Base-by-base conservation (phyloP, 805 yeast species). In the Tetrapisispora namnaoensis region DNA sequence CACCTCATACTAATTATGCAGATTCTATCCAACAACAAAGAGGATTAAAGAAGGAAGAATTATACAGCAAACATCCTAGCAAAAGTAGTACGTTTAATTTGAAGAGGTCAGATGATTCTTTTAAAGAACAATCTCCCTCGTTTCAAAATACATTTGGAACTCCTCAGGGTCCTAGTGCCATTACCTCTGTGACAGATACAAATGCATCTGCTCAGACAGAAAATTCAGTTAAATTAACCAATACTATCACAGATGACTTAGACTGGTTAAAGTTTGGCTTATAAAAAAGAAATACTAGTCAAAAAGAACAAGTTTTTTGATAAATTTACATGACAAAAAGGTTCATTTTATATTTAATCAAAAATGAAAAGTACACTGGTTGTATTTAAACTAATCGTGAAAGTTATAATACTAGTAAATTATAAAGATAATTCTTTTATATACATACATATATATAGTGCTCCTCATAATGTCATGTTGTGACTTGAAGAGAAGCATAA, bases 251-350 rank as follows among this genome's bases (percentile, higher is more conserved):
- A 28, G 67, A 63, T 44, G 70, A 67, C 46, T 54, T 66, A 22
- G 68, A 63, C 16, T 66, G 70, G 68, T 51, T 66, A 21, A 66
- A 64, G 48, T 64, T 67, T 51, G 69, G 68, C 16, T 55, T 62
- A 53, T 63, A 52, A 55, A n/a, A 11, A 9, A n/a, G 11, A 36
- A 37, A 28, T 6, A 4, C 16, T 30, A 42, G 4, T 24, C 17
- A 27, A 17, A 10, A 8, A 28, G 16, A 18, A 16, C 32, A 16
- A 16, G n/a, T 27, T 14, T 27, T 17, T 22, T n/a, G 22, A 40
- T 27, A 40, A 27, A 18, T 14, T 32, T 8, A 13, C 18, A 5
- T 21, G 13, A 38, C 20, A 18, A 24, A 27, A 14, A 18, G 13
- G 24, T 40, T 10, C 28, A 5, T 14, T 14, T 21, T n/a, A 20